Evolutionary conservation across 805 yeast species (phyloP).

Genomic region (Sugiyamaella qingdaonensis): DNA sequence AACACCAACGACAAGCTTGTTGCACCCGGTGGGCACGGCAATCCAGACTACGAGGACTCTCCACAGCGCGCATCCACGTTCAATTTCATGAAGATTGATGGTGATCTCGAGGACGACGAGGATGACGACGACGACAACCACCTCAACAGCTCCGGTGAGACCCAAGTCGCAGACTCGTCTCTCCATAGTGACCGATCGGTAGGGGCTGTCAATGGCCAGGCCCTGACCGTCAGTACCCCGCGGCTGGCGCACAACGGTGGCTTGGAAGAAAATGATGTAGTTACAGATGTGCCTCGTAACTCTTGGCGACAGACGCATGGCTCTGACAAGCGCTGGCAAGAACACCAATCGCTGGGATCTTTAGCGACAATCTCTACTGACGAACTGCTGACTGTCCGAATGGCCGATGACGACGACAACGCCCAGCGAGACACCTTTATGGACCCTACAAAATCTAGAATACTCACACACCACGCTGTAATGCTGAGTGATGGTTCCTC

Average conservation of each 20-base stretch:
- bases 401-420: constrained; percentile 46
- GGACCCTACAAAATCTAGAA: constrained; percentile 25
- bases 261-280: constrained; percentile 23
- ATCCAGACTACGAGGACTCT: constrained; percentile 29
- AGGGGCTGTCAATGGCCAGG: background rate
- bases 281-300: constrained; percentile 36
- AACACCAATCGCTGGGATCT: constrained; percentile 66
- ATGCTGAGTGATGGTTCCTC: constrained; percentile 32
- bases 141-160: constrained; percentile 8
- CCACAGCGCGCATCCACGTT: constrained; percentile 35
- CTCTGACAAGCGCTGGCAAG: constrained; percentile 37
- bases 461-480: constrained; percentile 23
- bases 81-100: constrained; percentile 35
- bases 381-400: constrained; percentile 71
- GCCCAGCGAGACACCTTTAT: constrained; percentile 20
- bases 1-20: constrained; percentile 22
- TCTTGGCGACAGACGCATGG: constrained; percentile 57
- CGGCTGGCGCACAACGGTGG: constrained; percentile 7
- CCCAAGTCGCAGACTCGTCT: constrained; percentile 3
- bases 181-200: background rate
- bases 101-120: constrained; percentile 22
- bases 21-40: constrained; percentile 17
- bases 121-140: constrained; percentile 3
- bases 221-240: background rate
- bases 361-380: constrained; percentile 82